phyloP scores from a whole-genome alignment of 306 rosid species.

The Acacia melanoxylon region DNA sequence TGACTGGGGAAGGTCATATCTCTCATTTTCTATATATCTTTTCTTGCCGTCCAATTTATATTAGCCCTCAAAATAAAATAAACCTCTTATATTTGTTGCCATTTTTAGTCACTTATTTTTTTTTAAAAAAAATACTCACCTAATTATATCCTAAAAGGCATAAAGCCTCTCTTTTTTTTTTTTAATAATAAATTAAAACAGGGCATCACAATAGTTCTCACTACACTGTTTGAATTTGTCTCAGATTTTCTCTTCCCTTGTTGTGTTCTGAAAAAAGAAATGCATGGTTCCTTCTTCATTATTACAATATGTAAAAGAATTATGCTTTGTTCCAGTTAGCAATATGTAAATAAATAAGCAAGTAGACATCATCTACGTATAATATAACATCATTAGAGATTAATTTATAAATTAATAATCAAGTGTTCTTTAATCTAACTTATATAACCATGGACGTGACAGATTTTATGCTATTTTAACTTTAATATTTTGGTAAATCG shows the following conservation, averaged over 20 bases:
- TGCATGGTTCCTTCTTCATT: not conserved
- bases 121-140: not conserved
- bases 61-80: no score
- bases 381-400: not conserved
- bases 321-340: not conserved
- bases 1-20: slow-evolving; percentile 56
- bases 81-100: not conserved
- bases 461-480: not conserved
- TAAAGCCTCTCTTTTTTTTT: not conserved
- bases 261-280: not conserved
- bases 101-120: not conserved
- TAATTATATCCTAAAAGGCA: not conserved
- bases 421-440: not conserved
- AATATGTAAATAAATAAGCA: not conserved
- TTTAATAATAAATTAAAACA: no score
- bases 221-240: not conserved
- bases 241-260: not conserved
- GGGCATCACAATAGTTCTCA: not conserved
- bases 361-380: not conserved
- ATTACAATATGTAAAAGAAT: not conserved
- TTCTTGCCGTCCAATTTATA: not conserved
- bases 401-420: not conserved
- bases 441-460: not conserved
- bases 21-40: not conserved
- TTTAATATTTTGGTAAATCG: not conserved